phyloP scores from a whole-genome alignment of 2,329 filamentous ascomycete genomes.

The Sordariomycetes sp. region DNA sequence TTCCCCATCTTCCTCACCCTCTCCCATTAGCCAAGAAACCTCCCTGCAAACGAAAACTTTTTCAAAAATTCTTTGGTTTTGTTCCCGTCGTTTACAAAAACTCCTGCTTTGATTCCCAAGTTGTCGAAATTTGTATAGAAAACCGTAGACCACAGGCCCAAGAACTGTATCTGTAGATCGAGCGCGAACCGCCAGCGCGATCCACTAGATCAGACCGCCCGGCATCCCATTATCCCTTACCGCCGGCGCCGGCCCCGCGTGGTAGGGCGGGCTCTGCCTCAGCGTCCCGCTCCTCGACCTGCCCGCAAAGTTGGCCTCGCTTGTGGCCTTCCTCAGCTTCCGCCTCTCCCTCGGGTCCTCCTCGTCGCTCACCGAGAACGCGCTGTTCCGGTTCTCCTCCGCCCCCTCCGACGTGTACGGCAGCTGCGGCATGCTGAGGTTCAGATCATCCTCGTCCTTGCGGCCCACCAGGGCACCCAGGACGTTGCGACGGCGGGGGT shows the following conservation, averaged over 20 bases:
- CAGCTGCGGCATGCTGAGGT: slow-evolving; percentile 1
- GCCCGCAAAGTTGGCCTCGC: slow-evolving; percentile 24
- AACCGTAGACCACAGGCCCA: not conserved
- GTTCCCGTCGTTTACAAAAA: too few species aligned
- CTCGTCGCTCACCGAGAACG: slow-evolving; percentile 23
- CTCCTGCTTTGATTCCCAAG: too few species aligned
- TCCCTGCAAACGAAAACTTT: too few species aligned
- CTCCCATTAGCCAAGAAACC: too few species aligned
- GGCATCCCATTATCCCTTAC: slow-evolving; percentile 17
- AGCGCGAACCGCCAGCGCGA: not conserved
- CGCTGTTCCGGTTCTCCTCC: slow-evolving; percentile 14
- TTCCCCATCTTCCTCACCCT: too few species aligned
- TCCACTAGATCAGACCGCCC: slow-evolving; percentile 34
- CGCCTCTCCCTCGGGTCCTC: slow-evolving; percentile 26
- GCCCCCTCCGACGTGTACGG: slow-evolving; percentile 1
- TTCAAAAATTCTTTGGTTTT: too few species aligned
- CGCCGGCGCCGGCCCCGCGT: not conserved
- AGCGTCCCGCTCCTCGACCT: slow-evolving; percentile 12
- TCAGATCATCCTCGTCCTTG: slow-evolving; percentile 18
- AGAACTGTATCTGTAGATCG: not conserved
- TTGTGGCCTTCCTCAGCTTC: slow-evolving; percentile 29
- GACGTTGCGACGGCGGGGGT: slow-evolving; percentile 40
- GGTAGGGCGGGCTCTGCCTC: slow-evolving; percentile 8
- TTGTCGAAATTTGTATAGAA: too few species aligned
- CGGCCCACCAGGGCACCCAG: slow-evolving; percentile 24